Evolutionary conservation across 495 filamentous ascomycete species (phyloP), one percentile per base, ranked within the genome.

Genomic region (Cetradonia linearis): DNA sequence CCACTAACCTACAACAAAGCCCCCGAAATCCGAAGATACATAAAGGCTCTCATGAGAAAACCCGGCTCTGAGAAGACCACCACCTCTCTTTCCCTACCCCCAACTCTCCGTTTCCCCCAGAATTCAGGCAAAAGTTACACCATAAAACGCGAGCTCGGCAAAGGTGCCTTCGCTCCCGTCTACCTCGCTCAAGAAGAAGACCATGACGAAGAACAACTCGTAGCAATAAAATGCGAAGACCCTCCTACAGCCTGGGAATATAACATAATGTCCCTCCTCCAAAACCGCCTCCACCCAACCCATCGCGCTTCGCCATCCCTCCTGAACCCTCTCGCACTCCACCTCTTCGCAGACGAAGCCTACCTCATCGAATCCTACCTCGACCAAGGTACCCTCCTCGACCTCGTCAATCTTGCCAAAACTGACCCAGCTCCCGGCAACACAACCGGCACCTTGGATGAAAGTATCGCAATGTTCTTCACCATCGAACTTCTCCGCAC

Each of bases 201-300:
- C 14, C 74, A 78, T 4, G 77, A 78, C 28, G 71, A 77, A 2
- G 66, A 74, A 38, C 80, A 81, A 53, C 80, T 91, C 23, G 89
- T 96, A 70, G 93, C 93, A 1, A 75, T 98, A 63, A 98, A 98
- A 71, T 86, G 95, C 79, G 93, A 98, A 70, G 82, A 86, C 53
- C 90, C 91, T 5, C 89, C 91, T 0, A 85, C 82, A 16, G 74
- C 88, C 1, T 98, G 94, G 93, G 93, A 98, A 68, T 98, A 96
- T 70, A 87, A 96, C 71, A 94, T 98, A 72, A 92, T 96, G 75
- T 85, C 86, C 1, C 81, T 87, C 30, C 82, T 88, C 2, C 83
- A 90, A 55, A 75, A 81, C 1, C 87, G 93, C 7, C 77, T 97
- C 0, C 83, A 80, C 0, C 76, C 81, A 13, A 78, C 80, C 16